These are phyloP conservation scores for Xylaria curta DNA, from an alignment of 495 filamentous ascomycete genomes.

Conservation along the genomic window DNA sequence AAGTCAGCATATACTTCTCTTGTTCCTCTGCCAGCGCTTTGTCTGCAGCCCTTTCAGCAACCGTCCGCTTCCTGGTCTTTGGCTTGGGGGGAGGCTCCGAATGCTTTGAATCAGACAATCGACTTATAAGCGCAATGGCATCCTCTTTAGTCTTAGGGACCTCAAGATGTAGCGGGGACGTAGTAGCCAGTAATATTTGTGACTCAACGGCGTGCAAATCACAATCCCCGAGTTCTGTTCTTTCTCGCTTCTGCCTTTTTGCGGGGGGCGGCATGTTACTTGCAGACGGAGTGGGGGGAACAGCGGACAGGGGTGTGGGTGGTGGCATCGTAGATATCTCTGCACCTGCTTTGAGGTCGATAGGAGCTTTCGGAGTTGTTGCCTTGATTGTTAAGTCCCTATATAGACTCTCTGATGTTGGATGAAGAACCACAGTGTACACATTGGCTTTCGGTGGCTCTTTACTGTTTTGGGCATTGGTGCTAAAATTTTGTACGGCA, in stretches of 20 bases:
- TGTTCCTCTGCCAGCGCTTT: conserved; percentile 88
- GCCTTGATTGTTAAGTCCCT: conserved; percentile 78
- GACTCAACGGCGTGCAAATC: conserved; percentile 78
- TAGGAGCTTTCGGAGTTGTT: conserved; percentile 64
- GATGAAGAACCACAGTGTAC: conserved; percentile 81
- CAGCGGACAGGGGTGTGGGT: conserved; percentile 67
- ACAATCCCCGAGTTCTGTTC: conserved; percentile 75
- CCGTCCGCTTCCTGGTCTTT: conserved; percentile 89
- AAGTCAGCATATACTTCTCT: conserved; percentile 89
- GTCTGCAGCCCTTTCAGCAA: conserved; percentile 91
- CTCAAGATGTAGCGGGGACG: conserved; percentile 76
- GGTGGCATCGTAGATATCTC: conserved; percentile 64
- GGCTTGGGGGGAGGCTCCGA: conserved; percentile 76
- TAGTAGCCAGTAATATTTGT: conserved; percentile 71
- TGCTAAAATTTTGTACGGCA: conserved; percentile 53
- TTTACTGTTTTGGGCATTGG: conserved; percentile 58
- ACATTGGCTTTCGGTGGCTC: conserved; percentile 64
- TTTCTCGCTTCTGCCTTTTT: conserved; percentile 70
- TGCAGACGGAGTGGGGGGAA: conserved; percentile 65
- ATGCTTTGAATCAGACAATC: conserved; percentile 77
- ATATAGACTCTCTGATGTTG: conserved; percentile 75
- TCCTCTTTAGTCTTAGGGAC: conserved; percentile 72
- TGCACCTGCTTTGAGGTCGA: conserved; percentile 53
- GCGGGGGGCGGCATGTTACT: conserved; percentile 61
- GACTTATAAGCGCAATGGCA: conserved; percentile 69